Evolutionary conservation across 108 stramenopile genomes (phyloP), one percentile per base, ranked within the genome.

Genomic region (Cylindrotheca closterium): DNA sequence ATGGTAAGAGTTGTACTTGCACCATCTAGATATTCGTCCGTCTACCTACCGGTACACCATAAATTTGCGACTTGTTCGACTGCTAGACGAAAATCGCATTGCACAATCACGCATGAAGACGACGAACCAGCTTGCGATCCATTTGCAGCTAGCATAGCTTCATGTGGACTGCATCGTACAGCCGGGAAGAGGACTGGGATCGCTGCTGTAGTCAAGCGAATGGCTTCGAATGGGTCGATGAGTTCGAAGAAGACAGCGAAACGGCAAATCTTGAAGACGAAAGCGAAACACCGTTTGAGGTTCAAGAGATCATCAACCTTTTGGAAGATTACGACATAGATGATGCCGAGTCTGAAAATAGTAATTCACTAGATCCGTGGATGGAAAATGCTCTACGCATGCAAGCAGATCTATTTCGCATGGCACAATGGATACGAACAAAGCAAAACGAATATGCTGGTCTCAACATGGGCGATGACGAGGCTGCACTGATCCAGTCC

Each of bases 401-500:
- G 32, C 63, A 77, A 56, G 52, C 60, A 12, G 71, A 79, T 71
- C 18, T 86, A 37, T 18, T 49, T 22, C 73, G 74, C 23, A 82
- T 86, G 76, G 53, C 74, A 24, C 57, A 34, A 23, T 70, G 79
- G 72, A 76, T 86, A 24, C 71, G 56, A 51, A 58, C 63, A 47
- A 78, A 80, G 47, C 34, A 67, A 45, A 47, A 37, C 15, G 63
- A 71, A 26, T 86, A 80, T 51, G 53, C 69, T 3, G 54, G 59
- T 8, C 37, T 71, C 22, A 29, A 78, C 33, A 93, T 85, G 79
- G 68, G 75, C 2, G 77, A 87, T 56, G 68, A 82, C 23, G 88
- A 94, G 71, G 79, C 84, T 51, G 82, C 84, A 3, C 57, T 90
- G 24, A 72, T 94, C 29, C 88, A 91, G 70, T 84, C 89, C 3